phyloP scores from a whole-genome alignment of 1,284 basidiomycete genomes.

The Vanrija humicola region DNA sequence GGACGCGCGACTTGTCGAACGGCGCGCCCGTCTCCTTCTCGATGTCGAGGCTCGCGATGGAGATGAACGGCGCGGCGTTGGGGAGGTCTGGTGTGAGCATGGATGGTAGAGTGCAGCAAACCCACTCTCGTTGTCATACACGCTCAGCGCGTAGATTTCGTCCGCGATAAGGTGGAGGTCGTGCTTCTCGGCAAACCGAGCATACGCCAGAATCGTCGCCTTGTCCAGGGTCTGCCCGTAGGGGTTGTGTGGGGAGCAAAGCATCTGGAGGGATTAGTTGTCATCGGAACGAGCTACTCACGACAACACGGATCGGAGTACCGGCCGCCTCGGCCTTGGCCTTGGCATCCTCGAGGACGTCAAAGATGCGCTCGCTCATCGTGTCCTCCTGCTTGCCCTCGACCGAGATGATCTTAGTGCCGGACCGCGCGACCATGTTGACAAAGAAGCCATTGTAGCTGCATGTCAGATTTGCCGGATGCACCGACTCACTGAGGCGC shows the following conservation, averaged over 20 bases:
- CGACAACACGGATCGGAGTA: conserved; percentile 25
- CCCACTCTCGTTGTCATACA: conserved; percentile 40
- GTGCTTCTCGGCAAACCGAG: conserved; percentile 48
- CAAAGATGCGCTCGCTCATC: conserved; percentile 1
- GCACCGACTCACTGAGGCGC: conserved; percentile 20
- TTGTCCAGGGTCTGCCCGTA: conserved; percentile 43
- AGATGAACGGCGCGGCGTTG: conserved; percentile 43
- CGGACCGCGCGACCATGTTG: conserved; percentile 15
- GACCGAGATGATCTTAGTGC: conserved; percentile 8
- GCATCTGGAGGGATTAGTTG: conserved; percentile 25
- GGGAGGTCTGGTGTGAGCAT: conserved; percentile 20
- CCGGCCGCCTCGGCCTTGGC: conserved; percentile 22
- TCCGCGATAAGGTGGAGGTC: conserved; percentile 50
- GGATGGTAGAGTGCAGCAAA: neutral
- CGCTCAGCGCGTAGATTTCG: conserved; percentile 51
- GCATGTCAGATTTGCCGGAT: neutral
- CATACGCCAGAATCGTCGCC: conserved; percentile 48
- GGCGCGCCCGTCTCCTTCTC: conserved; percentile 43
- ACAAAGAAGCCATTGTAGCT: conserved; percentile 38
- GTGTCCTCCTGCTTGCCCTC: neutral
- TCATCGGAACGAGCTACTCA: conserved; percentile 11
- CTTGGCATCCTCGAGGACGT: conserved; percentile 17
- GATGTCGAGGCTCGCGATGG: conserved; percentile 47
- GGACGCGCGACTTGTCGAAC: conserved; percentile 45
- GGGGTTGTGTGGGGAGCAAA: conserved; percentile 52